A percentile compares a stretch with the other conserved stretches of the same genome.
Conservation (phyloP, 345 rosid species). For the Laguncularia racemosa region DNA sequence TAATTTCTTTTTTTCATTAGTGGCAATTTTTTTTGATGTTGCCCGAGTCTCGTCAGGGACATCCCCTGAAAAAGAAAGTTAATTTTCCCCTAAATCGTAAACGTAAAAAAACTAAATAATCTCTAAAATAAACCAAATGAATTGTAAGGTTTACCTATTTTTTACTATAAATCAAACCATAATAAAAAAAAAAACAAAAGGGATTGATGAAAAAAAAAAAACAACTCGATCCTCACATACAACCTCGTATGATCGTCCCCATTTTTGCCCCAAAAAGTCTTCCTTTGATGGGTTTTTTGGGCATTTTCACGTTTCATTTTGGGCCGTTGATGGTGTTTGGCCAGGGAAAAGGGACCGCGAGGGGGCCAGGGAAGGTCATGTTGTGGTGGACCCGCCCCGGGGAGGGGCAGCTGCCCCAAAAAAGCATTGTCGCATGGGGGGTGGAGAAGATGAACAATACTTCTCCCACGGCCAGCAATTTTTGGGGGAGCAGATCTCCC, state of each 20-base stretch:
- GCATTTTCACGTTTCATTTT: not conserved
- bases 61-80: too few relatives aligned
- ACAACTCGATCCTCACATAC: not conserved
- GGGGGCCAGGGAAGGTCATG: slow-evolving; percentile 46
- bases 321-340: slow-evolving; percentile 20
- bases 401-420: slow-evolving; percentile 69
- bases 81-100: too few relatives aligned
- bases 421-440: slow-evolving; percentile 58
- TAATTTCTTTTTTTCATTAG: too few relatives aligned
- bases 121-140: too few relatives aligned
- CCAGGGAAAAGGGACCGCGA: not conserved
- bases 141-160: too few relatives aligned
- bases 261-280: not conserved
- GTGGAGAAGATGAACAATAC: slow-evolving; percentile 55
- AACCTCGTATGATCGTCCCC: slow-evolving; percentile 2
- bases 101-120: too few relatives aligned
- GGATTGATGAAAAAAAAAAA: too few relatives aligned
- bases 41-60: too few relatives aligned
- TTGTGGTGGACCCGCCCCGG: slow-evolving; percentile 58
- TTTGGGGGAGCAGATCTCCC: slow-evolving; percentile 53
- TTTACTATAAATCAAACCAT: too few relatives aligned
- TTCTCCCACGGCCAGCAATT: slow-evolving; percentile 35
- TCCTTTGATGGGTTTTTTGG: not conserved
- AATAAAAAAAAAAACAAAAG: too few relatives aligned
- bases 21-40: too few relatives aligned